Percentiles rank a stretch among this genome's conserved stretches.
phyloP scores from a whole-genome alignment of 164 flowering plant species.

The Sextonia rubra region DNA sequence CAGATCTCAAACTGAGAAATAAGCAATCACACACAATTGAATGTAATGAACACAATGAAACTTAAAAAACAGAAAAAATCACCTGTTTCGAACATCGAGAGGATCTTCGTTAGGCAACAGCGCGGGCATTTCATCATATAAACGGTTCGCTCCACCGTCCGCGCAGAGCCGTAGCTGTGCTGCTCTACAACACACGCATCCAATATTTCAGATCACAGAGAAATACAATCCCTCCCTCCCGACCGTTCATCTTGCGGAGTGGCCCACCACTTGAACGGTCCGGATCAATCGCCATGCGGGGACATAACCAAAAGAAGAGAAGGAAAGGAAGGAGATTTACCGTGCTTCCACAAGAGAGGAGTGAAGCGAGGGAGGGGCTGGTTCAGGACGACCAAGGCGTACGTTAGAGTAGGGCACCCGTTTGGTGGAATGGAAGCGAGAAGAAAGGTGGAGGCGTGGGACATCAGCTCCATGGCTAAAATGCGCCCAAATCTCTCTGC shows the following conservation, averaged over 20 bases:
- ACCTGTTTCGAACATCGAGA: slow-evolving; percentile 57
- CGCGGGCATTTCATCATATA: slow-evolving; percentile 77
- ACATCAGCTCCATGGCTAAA: slow-evolving; percentile 51
- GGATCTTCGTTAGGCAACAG: slow-evolving; percentile 59
- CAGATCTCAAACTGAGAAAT: neutral
- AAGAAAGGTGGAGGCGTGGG: slow-evolving; percentile 68
- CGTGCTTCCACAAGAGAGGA: slow-evolving; percentile 82
- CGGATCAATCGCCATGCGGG: neutral
- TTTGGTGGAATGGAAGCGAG: slow-evolving; percentile 46
- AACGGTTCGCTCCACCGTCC: slow-evolving; percentile 92
- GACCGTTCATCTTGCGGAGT: neutral
- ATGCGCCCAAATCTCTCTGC: neutral
- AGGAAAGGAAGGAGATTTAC: slow-evolving; percentile 27
- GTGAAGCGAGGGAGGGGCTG: slow-evolving; percentile 77
- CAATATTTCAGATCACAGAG: slow-evolving; percentile 9
- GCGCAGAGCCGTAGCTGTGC: slow-evolving; percentile 81
- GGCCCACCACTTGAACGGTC: neutral
- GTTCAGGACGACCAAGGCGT: slow-evolving; percentile 86
- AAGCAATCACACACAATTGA: neutral
- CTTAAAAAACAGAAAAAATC: neutral
- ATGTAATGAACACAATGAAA: neutral
- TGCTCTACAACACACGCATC: slow-evolving; percentile 56
- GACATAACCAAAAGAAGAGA: neutral
- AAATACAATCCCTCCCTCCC: neutral
- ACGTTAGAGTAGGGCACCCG: slow-evolving; percentile 27